Evolutionary conservation across 495 filamentous ascomycete species (phyloP), one percentile per base, ranked within the genome.

Genomic region (Hypoxylon subgilvum): DNA sequence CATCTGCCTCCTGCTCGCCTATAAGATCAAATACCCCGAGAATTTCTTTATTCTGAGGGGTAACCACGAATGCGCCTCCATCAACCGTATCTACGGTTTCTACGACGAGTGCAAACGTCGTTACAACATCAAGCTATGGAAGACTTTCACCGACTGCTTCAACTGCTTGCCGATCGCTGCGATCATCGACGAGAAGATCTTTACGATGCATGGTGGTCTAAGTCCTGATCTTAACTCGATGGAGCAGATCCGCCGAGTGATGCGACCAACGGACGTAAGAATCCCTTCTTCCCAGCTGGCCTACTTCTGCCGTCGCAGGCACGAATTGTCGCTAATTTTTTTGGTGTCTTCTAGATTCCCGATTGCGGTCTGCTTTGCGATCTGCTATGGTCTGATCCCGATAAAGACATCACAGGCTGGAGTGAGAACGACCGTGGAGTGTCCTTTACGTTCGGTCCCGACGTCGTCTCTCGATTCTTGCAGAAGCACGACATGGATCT

Each of bases 121-220:
- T 56, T 98, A 98, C 78, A 98, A 98, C 80, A 98, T 98, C 80
- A 98, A 98, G 84, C 86, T 98, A 60, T 98, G 94, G 94, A 98
- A 98, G 83, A 98, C 94, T 5, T 98, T 98, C 72, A 98, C 94
- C 30, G 94, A 98, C 69, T 98, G 94, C 84, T 98, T 98, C 84
- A 98, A 98, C 82, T 98, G 94, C 80, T 74, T 98, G 69, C 94
- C 94, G 23, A 98, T 98, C 74, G 94, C 94, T n/a, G 94, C 94
- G 51, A 98, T 98, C 74, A 98, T 98, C 68, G 94, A 98, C 71
- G 94, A 98, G 83, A 98, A 98, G 88, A 98, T 98, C 67, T 97
- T 98, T 84, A 98, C 94, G 57, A 98, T 98, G 94, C 94, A 98
- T 75, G 94, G 94, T 68, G 94, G 94, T 66, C 78, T 98, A 69